Evolutionary conservation across 495 filamentous ascomycete species (phyloP), one percentile per base, ranked within the genome.

Genomic region (Cercophora samala): DNA sequence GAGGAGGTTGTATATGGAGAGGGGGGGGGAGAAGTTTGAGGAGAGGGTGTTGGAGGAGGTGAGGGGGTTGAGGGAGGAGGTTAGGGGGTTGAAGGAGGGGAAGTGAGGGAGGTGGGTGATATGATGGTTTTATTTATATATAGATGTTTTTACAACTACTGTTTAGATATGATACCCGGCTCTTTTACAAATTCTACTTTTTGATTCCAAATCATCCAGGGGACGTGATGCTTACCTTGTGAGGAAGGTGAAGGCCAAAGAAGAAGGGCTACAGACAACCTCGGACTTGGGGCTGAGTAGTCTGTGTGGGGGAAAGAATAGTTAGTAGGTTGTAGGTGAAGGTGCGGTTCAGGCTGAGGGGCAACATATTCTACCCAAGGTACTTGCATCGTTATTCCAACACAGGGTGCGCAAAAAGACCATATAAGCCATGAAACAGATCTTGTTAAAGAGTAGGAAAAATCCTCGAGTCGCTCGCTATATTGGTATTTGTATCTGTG

Each of bases 1-100:
- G 65, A 73, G 84, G 62, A 77, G 79, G 61, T 72, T 84, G 23
- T 85, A 80, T 68, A 81, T 80, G 65, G 83, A 85, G 71, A 65
- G 61, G 9, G 61, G 69, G 18, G 60, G 46, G 26, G 66, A 75
- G 22, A 61, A 61, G 29, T 70, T 70, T 59, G 66, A 73, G 58
- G 70, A 74, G 73, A 77, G 25, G 26, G 73, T 24, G 29, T 74
- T 22, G 64, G 69, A 60, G 52, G 54, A 65, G 1, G 15, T 74
- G 60, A 61, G 63, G 56, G 46, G 60, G 1, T 19, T 73, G 65
- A 61, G 37, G 26, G 51, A 54, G 29, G 58, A 32, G 19, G n/a
- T 37, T 5, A 52, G 53, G 19, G 26, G 29, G 22, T n/a, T 37
- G 18, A 56, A 58, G 19, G 37, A 29, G 37, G 37, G 60, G 23